phyloP scores from a whole-genome alignment of 169 alveolate species.

The Besnoitia besnoiti region DNA sequence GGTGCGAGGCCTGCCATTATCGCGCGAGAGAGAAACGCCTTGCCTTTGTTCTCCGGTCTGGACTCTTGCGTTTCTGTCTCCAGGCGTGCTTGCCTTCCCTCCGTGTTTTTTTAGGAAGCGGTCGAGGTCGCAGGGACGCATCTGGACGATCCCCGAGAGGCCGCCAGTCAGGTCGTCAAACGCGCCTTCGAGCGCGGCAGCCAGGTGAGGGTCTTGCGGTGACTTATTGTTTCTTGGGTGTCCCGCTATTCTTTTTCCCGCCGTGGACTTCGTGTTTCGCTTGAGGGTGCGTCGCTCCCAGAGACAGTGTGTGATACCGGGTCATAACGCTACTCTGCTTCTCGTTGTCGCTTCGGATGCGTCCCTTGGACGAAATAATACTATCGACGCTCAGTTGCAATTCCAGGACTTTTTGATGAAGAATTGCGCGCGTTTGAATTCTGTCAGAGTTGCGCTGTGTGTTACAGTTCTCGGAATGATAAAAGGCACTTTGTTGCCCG shows the following conservation, averaged over 20 bases:
- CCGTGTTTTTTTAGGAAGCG: constrained; percentile 4
- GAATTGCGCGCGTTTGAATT: no score
- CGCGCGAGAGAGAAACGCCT: neutral
- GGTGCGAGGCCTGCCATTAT: no score
- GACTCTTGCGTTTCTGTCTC: neutral
- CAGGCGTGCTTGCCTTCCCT: neutral
- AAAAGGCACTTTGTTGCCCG: neutral
- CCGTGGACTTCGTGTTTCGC: neutral
- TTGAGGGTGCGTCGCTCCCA: no score
- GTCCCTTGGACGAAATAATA: no score
- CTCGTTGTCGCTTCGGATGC: neutral
- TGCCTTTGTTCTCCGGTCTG: neutral
- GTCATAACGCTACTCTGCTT: neutral
- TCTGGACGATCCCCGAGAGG: constrained; percentile 47
- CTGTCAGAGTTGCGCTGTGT: no score
- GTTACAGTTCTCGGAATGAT: no score
- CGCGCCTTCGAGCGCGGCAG: constrained; percentile 51
- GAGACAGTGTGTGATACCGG: no score
- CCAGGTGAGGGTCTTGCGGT: neutral
- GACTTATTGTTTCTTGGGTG: neutral
- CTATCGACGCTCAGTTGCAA: no score
- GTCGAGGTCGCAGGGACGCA: constrained; percentile 4
- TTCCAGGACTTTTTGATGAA: no score
- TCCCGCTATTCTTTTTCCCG: neutral
- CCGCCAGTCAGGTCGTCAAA: constrained; percentile 42